Base-by-base conservation (phyloP, 176 grass and related monocot genomes). In the Metroxylon sagu region DNA sequence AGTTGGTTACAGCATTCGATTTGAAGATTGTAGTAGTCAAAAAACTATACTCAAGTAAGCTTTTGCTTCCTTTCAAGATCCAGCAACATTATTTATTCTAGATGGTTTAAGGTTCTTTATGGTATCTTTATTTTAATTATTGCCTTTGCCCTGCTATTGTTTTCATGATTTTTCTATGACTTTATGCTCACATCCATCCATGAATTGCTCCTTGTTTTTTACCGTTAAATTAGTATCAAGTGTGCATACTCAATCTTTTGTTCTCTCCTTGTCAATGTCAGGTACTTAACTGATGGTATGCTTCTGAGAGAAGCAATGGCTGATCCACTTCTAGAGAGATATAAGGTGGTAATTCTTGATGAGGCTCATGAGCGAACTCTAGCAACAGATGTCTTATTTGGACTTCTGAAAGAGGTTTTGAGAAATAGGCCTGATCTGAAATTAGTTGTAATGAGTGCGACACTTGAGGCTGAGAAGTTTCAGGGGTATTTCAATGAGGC, bases 211-310 rank as follows among this genome's bases (percentile, higher is more conserved):
- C 4, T 29, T 21, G 17, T 35, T 31, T 52, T 15, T 14, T 8
- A 23, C 21, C 21, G 1, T 23, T 23, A 12, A 81, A 75, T 83
- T 65, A 56, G 56, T 83, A 80, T 81, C 17, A 59, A 51, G 14
- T 19, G 16, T n/a, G 7, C 35, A 4, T 4, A 62, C 76, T 31
- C 21, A 27, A 14, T 39, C 25, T 16, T 16, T 73, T 60, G 71
- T 88, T 62, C 74, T 71, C 76, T 84, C 79, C 85, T 88, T 78
- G 81, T 92, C 82, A 73, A 80, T 76, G 82, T 89, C 87, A 98
- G 93, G 77, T 98, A 98, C 75, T 92, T 92, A 81, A 98, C 93
- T 85, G 93, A 98, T 85, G 93, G 93, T 88, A 92, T 98, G 84
- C 87, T 98, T 75, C 76, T 98, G 69, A 90, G 93, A 81, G 93